Base-by-base conservation (phyloP, 352 stramenopile species). In the Phytophthora pinifolia region DNA sequence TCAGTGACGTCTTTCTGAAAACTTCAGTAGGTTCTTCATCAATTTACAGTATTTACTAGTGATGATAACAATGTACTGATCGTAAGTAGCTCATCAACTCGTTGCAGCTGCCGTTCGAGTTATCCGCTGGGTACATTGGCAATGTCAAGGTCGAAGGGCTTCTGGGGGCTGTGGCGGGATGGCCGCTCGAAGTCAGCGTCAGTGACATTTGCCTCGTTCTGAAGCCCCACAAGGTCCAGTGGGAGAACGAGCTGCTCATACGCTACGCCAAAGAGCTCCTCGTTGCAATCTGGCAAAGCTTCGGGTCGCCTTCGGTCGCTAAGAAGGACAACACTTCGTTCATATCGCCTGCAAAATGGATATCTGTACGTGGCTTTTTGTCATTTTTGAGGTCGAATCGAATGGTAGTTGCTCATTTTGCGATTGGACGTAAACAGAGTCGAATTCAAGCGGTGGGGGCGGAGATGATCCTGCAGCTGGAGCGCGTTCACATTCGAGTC, bases 211-310 rank as follows among this genome's bases (percentile, higher is more conserved):
- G 77, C 34, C 72, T 92, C 18, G 76, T 92, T 15, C 46, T 92
- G 1, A 62, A 67, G 25, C 74, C 74, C 14, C 74, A 88, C 34
- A 48, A 72, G 6, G 68, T 86, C 6, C 65, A 84, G 41, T 89
- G 79, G 79, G 64, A 76, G 35, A 82, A 89, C 36, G 83, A 89
- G 29, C 58, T 89, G n/a, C 58, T 76, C 32, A 61, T 87, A 13
- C 79, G 82, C n/a, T 87, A 88, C 39, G 65, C 79, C 8, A 86
- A 83, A 34, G 79, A 92, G 27, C 60, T 89, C 1, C 18, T 85
- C 15, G 48, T 90, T 17, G 68, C 79, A 18, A 63, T 89, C 6
- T 65, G 70, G 35, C 83, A 92, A 60, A 73, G 65, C 34, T 44
- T 88, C 5, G 58, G 67, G 22, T 66, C 58, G 9, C 53, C 62